Percentiles rank a stretch among this genome's conserved stretches.
Evolutionary conservation across 768 basidiomycete genomes (phyloP).

Genomic region (Fomitopsis pulvina): DNA sequence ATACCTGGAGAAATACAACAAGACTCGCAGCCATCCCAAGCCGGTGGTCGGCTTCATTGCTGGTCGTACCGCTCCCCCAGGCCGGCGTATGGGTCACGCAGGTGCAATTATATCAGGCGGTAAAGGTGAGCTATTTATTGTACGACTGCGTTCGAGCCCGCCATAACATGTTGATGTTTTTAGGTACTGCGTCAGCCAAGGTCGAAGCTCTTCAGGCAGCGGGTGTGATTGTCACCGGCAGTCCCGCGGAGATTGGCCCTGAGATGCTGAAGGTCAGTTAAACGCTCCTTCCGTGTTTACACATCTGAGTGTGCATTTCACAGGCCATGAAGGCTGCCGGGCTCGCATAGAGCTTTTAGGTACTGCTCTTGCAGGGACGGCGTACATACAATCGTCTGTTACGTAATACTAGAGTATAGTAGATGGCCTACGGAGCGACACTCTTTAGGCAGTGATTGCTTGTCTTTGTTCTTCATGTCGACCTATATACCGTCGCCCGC

Average conservation of each 20-base stretch:
- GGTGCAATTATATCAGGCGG: slow-evolving; percentile 98
- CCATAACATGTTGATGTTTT: neutral
- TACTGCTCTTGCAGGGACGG: neutral
- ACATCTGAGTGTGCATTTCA: slow-evolving; percentile 5
- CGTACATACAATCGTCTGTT: neutral
- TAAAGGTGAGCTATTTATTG: slow-evolving; percentile 54
- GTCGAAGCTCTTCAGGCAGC: slow-evolving; percentile 86
- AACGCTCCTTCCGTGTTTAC: neutral
- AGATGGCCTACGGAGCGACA: neutral
- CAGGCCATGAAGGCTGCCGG: slow-evolving; percentile 80
- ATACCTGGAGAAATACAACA: slow-evolving; percentile 90
- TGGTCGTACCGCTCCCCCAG: slow-evolving; percentile 95
- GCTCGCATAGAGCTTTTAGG: slow-evolving; percentile 33
- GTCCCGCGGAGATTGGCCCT: slow-evolving; percentile 89
- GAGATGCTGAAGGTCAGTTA: slow-evolving; percentile 81
- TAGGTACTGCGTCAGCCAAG: slow-evolving; percentile 90
- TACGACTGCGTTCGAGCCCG: neutral
- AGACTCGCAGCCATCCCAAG: slow-evolving; percentile 79
- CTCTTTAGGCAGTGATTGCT: neutral
- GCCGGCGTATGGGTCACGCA: slow-evolving; percentile 96
- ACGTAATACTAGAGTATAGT: slow-evolving; percentile 1
- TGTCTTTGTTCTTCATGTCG: slow-evolving; percentile 13
- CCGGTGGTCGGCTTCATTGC: slow-evolving; percentile 98
- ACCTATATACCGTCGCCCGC: slow-evolving; percentile 28
- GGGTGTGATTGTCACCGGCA: slow-evolving; percentile 89